phyloP scores from a whole-genome alignment of 73 alveolate species.

The Paramecium caudatum region DNA sequence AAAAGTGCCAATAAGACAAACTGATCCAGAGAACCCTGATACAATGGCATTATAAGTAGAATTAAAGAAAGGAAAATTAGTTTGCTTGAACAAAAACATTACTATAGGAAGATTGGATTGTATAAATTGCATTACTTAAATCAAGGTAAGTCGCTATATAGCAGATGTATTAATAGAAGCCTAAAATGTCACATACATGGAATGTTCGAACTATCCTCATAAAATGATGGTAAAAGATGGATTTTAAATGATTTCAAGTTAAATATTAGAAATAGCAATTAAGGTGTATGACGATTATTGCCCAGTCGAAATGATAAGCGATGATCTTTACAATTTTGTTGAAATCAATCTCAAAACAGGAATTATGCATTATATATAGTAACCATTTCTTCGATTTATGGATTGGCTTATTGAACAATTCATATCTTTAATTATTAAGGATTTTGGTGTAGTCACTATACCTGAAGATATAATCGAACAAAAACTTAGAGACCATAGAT shows the following conservation, averaged over 20 bases:
- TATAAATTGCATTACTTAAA: not conserved
- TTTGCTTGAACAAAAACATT: not conserved
- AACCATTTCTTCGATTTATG: conserved; percentile 51
- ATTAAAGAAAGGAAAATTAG: not conserved
- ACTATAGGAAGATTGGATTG: not conserved
- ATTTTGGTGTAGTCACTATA: not conserved
- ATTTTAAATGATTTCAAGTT: not conserved
- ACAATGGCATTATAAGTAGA: not conserved
- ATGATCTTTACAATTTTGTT: conserved; percentile 32
- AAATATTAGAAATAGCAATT: not conserved
- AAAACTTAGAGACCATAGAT: conserved; percentile 43
- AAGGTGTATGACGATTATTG: conserved; percentile 48
- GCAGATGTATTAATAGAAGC: not conserved
- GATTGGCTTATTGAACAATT: conserved; percentile 57
- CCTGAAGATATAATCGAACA: not conserved
- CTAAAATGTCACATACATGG: not conserved
- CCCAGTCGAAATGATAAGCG: not conserved
- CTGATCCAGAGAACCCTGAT: conserved; percentile 1
- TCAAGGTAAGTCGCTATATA: not conserved
- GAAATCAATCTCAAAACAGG: not conserved
- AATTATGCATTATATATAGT: not conserved
- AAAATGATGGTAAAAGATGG: not conserved
- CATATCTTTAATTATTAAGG: conserved; percentile 21
- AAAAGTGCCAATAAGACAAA: not conserved
- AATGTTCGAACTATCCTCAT: conserved; percentile 48